phyloP scores from a whole-genome alignment of 116 monocot species.

The Cymodocea nodosa region DNA sequence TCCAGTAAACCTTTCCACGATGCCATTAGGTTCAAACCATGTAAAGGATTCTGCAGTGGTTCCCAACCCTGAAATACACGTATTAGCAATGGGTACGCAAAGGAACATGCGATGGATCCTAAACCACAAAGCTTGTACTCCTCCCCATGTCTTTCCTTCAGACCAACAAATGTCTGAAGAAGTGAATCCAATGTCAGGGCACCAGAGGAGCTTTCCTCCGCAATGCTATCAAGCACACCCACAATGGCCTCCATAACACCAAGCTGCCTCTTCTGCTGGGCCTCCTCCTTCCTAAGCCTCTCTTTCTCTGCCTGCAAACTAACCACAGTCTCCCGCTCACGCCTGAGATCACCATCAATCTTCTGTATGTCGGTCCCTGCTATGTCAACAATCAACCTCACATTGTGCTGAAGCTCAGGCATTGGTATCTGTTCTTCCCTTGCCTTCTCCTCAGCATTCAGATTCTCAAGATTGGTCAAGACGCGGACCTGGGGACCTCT shows the following conservation, averaged over 20 bases:
- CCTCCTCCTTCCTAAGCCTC: slow-evolving; percentile 42
- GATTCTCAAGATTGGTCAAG: slow-evolving; percentile 58
- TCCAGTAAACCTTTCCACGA: slow-evolving; percentile 67
- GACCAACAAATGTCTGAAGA: slow-evolving; percentile 31
- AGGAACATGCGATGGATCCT: slow-evolving; percentile 56
- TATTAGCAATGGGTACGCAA: slow-evolving; percentile 60
- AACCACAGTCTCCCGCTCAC: slow-evolving; percentile 70
- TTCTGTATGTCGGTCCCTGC: slow-evolving; percentile 71
- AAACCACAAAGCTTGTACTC: slow-evolving; percentile 82
- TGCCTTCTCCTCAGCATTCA: slow-evolving; percentile 77
- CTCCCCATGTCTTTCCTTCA: slow-evolving; percentile 46
- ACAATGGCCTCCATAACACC: slow-evolving; percentile 58
- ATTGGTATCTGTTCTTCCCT: slow-evolving; percentile 73
- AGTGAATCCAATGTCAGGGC: slow-evolving; percentile 51
- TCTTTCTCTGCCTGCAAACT: slow-evolving; percentile 73
- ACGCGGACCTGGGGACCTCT: slow-evolving; percentile 76
- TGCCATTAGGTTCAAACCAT: slow-evolving; percentile 57
- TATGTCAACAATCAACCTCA: slow-evolving; percentile 69
- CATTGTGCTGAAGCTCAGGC: slow-evolving; percentile 90
- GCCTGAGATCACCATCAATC: slow-evolving; percentile 56
- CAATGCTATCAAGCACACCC: slow-evolving; percentile 26
- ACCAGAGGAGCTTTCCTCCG: slow-evolving; percentile 38
- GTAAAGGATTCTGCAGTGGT: slow-evolving; percentile 58
- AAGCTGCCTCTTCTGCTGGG: slow-evolving; percentile 56
- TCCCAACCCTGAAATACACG: slow-evolving; percentile 78